These are phyloP conservation scores for Exophiala aquamarina DNA, from an alignment of 2,329 filamentous ascomycete genomes.

Conservation along the genomic window DNA sequence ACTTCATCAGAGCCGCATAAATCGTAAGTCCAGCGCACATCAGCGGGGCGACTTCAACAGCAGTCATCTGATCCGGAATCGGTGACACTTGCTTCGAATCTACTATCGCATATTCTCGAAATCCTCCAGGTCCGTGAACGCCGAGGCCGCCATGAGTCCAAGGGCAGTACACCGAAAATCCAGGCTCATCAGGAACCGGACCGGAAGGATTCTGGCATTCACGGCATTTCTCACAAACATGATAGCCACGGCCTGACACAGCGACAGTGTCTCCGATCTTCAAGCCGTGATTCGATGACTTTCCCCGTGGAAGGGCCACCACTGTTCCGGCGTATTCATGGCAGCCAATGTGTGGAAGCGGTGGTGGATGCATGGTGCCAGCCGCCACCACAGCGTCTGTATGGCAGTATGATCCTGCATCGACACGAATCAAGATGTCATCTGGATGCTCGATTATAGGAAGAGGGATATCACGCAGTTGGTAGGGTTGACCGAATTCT, in stretches of 20 bases:
- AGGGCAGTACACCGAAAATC: slow-evolving; percentile 45
- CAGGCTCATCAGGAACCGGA: slow-evolving; percentile 10
- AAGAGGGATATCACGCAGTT: slow-evolving; percentile 22
- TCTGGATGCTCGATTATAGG: slow-evolving; percentile 44
- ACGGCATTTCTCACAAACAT: slow-evolving; percentile 13
- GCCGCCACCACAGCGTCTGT: slow-evolving; percentile 41
- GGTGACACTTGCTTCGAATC: slow-evolving; percentile 26
- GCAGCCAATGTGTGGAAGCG: slow-evolving; percentile 45
- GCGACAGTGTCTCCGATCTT: slow-evolving; percentile 12
- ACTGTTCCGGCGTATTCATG: slow-evolving; percentile 50
- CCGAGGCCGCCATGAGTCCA: slow-evolving; percentile 47
- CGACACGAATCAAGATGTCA: slow-evolving; percentile 48
- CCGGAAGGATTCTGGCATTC: slow-evolving; percentile 13
- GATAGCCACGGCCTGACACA: slow-evolving; percentile 11
- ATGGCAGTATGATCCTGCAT: slow-evolving; percentile 50
- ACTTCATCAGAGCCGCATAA: slow-evolving; percentile 16
- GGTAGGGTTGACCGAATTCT: slow-evolving; percentile 21
- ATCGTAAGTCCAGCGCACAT: slow-evolving; percentile 26
- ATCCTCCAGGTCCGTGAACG: slow-evolving; percentile 34
- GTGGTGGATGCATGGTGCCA: slow-evolving; percentile 36
- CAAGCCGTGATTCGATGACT: background rate
- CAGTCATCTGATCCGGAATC: slow-evolving; percentile 26
- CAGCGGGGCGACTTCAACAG: slow-evolving; percentile 17
- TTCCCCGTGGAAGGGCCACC: slow-evolving; percentile 28
- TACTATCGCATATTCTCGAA: slow-evolving; percentile 28